Evolutionary conservation across 2,329 filamentous ascomycete genomes (phyloP).

Genomic region (Akanthomyces lecanii): DNA sequence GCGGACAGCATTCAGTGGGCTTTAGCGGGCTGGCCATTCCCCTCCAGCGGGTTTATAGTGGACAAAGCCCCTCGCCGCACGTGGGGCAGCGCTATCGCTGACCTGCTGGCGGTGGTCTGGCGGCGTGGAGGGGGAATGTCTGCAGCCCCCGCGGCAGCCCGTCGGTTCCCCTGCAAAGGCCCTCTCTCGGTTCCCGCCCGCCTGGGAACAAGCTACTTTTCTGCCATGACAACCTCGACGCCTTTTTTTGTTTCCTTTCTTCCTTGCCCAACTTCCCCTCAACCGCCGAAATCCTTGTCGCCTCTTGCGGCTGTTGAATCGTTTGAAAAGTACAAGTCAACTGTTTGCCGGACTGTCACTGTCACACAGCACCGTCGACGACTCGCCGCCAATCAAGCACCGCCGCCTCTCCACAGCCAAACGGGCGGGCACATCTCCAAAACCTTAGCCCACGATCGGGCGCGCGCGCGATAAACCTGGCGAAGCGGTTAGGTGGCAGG

Average conservation of each 20-base stretch:
- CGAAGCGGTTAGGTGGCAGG: not conserved
- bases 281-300: not conserved
- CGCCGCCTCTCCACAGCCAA: not conserved
- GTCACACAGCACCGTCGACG: not conserved
- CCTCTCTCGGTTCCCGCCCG: not conserved
- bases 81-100: constrained; percentile 10
- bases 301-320: not conserved
- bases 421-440: not conserved
- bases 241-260: not conserved
- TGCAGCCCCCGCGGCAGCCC: not conserved
- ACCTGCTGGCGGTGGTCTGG: not conserved
- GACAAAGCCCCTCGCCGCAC: constrained; percentile 1
- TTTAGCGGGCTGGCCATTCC: not conserved
- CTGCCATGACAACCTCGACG: not conserved
- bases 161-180: not conserved
- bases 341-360: not conserved
- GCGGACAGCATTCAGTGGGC: not conserved
- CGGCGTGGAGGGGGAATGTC: not conserved
- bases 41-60: constrained; percentile 7
- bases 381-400: not conserved
- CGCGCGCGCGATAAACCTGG: not conserved
- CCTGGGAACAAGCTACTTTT: not conserved
- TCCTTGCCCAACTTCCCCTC: not conserved
- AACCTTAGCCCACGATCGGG: not conserved
- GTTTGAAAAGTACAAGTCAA: too few species aligned